Percentiles rank a stretch among this genome's conserved stretches.
These are phyloP conservation scores for Citrus maxima DNA, from an alignment of 345 rosid species.

Conservation along the genomic window DNA sequence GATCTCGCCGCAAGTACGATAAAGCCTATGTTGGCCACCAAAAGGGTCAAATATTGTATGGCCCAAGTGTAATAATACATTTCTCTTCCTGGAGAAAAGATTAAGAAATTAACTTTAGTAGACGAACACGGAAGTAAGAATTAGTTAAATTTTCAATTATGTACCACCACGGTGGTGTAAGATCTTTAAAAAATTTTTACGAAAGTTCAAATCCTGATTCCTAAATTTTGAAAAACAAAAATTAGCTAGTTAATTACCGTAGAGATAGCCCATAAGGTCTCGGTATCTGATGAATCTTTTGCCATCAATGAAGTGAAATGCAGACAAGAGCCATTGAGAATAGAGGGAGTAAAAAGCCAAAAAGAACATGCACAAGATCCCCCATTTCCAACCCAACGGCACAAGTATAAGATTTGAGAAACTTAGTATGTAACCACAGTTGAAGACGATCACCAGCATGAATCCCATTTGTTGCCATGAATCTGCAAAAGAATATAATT, in stretches of 20 bases:
- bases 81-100: conserved; percentile 18
- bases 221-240: too few relatives aligned
- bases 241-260: conserved; percentile 3
- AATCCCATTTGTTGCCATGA: conserved; percentile 37
- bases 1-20: conserved; percentile 37
- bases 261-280: conserved; percentile 32
- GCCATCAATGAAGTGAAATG: conserved; percentile 29
- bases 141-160: too few relatives aligned
- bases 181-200: fast-evolving
- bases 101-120: too few relatives aligned
- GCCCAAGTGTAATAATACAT: conserved; percentile 26
- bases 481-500: conserved; percentile 15
- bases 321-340: conserved; percentile 30
- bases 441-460: conserved; percentile 29
- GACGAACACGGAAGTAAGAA: too few relatives aligned
- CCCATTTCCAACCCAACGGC: conserved; percentile 35
- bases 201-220: too few relatives aligned
- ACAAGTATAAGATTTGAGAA: conserved; percentile 28
- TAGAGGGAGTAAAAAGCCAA: conserved; percentile 19
- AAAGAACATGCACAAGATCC: conserved; percentile 18
- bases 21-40: conserved; percentile 30
- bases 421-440: conserved; percentile 33
- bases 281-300: conserved; percentile 29
- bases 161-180: too few relatives aligned
- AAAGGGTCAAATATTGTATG: conserved; percentile 22